Evolutionary conservation across 352 stramenopile genomes (phyloP), one percentile per base, ranked within the genome.

Genomic region (Phytophthora idaei): DNA sequence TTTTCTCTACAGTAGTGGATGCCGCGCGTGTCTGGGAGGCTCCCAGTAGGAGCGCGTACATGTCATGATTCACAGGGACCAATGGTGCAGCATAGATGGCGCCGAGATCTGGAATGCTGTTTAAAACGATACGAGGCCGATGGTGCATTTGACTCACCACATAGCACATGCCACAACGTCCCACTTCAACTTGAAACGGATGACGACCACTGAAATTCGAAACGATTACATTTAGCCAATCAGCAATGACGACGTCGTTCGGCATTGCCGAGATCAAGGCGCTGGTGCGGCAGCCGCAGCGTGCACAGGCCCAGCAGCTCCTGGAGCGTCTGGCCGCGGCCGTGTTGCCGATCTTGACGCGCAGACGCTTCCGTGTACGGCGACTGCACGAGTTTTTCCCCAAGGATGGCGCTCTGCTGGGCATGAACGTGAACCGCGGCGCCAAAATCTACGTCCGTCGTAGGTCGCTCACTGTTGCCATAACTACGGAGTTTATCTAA

Each of bases 391-490:
- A 93, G 68, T 90, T 92, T 50, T 90, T 89, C 62, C 83, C 83
- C n/a, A 83, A 74, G 44, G 71, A 90, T 56, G 36, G 64, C 21
- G 65, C 74, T 1, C 46, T 93, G 52, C 79, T 92, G 14, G 85
- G 85, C 53, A 92, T 93, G 82, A 93, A 93, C 69, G 80, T 92
- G 59, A 93, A 93, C 61, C 69, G 71, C 5, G 85, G 85, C 31
- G 67, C 59, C 42, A 90, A 83, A 50, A 92, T 93, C 64, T 90
- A 90, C 73, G 69, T 93, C 9, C 83, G 84, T 17, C 52, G 83
- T 90, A 64, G 21, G 76, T 69, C 17, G 15, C n/a, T 46, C 11
- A 41, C 15, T 12, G 11, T 17, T 44, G 3, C 8, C 17, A 6
- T 15, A 21, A 49, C 31, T 37, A 21, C 34, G 4, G 41, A 4